phyloP scores from a whole-genome alignment of 2,329 filamentous ascomycete genomes.

The Verticillium albo-atrum region DNA sequence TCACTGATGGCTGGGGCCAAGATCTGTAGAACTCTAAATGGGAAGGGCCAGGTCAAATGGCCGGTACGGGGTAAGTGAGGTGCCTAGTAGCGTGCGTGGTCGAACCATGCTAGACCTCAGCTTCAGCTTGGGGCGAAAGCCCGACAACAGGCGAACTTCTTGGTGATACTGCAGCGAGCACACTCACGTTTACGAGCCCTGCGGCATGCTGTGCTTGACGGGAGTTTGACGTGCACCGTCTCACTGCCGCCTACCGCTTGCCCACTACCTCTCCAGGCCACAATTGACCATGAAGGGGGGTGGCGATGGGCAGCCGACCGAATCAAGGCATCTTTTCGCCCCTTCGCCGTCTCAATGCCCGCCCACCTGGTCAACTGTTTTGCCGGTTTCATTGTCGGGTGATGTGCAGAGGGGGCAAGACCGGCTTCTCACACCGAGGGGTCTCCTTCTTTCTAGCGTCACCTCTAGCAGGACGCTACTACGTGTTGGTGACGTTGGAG shows the following conservation, averaged over 20 bases:
- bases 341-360: not conserved
- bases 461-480: not conserved
- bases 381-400: not conserved
- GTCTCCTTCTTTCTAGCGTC: not conserved
- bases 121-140: not conserved
- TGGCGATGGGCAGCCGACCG: not conserved
- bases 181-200: not conserved
- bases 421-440: not conserved
- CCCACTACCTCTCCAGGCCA: not conserved
- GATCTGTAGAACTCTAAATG: not conserved
- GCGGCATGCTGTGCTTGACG: not conserved
- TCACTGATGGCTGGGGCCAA: not conserved
- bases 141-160: not conserved
- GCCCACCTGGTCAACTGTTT: not conserved
- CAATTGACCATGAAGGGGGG: not conserved
- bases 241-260: not conserved
- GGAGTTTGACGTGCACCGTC: not conserved
- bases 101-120: not conserved
- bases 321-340: not conserved
- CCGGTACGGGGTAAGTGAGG: not conserved
- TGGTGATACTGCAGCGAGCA: not conserved
- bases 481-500: not conserved
- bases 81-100: not conserved
- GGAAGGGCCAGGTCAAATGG: not conserved
- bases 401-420: not conserved